phyloP scores from a whole-genome alignment of 352 stramenopile species.

The Globisporangium abappressorium region DNA sequence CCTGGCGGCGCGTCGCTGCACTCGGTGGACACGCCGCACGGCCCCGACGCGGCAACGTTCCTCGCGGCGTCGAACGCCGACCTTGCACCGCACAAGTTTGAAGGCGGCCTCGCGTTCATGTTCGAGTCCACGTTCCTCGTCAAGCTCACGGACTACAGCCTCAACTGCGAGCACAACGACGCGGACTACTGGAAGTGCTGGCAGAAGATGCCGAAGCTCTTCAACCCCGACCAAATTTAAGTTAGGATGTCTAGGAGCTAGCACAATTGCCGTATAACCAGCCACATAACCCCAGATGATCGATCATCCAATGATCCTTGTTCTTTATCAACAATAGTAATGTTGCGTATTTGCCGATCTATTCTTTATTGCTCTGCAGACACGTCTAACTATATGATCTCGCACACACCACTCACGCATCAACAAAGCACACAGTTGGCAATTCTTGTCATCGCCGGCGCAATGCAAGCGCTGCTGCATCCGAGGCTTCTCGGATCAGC shows the following conservation, averaged over 20 bases:
- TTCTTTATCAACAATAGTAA: background rate
- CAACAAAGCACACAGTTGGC: no score
- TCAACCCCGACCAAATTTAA: conserved; percentile 47
- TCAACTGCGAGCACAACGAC: conserved; percentile 87
- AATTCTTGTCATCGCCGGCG: background rate
- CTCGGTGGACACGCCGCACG: conserved; percentile 88
- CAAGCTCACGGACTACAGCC: conserved; percentile 86
- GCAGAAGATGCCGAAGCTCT: conserved; percentile 90
- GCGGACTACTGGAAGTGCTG: conserved; percentile 92
- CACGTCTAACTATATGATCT: no score
- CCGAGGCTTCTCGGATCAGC: conserved; percentile 13
- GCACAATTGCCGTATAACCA: background rate
- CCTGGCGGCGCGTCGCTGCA: conserved; percentile 93
- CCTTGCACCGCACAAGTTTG: conserved; percentile 88
- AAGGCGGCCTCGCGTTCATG: conserved; percentile 96
- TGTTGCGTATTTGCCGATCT: conserved; percentile 10
- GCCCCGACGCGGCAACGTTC: conserved; percentile 93
- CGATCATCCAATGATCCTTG: background rate
- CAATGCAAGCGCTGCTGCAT: conserved; percentile 3
- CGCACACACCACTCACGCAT: no score
- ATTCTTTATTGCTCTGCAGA: no score
- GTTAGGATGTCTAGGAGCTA: background rate
- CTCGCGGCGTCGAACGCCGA: conserved; percentile 79
- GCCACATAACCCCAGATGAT: background rate
- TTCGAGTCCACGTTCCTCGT: conserved; percentile 95